These are phyloP conservation scores for Didymella glomerata DNA, from an alignment of 2,329 filamentous ascomycete species.

Conservation along the genomic window DNA sequence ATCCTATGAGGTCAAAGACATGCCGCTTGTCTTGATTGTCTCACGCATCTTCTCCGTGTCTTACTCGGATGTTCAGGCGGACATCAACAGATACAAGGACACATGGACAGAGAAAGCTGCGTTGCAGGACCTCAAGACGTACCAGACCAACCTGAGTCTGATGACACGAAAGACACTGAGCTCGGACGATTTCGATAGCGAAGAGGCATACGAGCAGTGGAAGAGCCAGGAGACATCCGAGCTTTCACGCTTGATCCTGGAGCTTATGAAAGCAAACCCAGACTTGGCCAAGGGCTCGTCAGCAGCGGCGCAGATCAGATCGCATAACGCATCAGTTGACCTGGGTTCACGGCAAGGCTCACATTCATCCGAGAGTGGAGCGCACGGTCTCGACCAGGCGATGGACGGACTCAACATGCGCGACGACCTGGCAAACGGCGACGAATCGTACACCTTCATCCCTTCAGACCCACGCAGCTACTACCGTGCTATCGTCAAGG, in stretches of 20 bases:
- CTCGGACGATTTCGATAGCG: constrained; percentile 86
- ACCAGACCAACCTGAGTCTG: constrained; percentile 86
- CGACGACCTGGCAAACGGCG: constrained; percentile 59
- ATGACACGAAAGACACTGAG: constrained; percentile 79
- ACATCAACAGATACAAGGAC: constrained; percentile 82
- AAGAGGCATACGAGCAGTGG: constrained; percentile 89
- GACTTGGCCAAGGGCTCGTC: constrained; percentile 81
- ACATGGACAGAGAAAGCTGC: constrained; percentile 93
- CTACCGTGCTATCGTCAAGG: constrained; percentile 82
- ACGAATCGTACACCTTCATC: constrained; percentile 84
- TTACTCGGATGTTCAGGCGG: constrained; percentile 80
- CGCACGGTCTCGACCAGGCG: constrained; percentile 71
- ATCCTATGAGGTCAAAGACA: constrained; percentile 94
- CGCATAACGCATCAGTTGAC: constrained; percentile 53
- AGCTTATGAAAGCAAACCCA: constrained; percentile 85
- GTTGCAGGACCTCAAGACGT: constrained; percentile 88
- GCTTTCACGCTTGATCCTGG: constrained; percentile 90
- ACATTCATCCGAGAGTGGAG: constrained; percentile 55
- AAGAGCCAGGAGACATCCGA: constrained; percentile 88
- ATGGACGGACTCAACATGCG: constrained; percentile 72
- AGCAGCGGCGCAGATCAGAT: constrained; percentile 65
- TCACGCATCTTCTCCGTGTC: constrained; percentile 84
- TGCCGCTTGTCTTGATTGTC: constrained; percentile 90
- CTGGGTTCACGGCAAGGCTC: constrained; percentile 56
- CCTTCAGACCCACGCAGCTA: constrained; percentile 82